A percentile compares a stretch with the other conserved stretches of the same genome.
Conservation (phyloP, 768 basidiomycete genomes). For the Porpolomopsis calyptriformis region DNA sequence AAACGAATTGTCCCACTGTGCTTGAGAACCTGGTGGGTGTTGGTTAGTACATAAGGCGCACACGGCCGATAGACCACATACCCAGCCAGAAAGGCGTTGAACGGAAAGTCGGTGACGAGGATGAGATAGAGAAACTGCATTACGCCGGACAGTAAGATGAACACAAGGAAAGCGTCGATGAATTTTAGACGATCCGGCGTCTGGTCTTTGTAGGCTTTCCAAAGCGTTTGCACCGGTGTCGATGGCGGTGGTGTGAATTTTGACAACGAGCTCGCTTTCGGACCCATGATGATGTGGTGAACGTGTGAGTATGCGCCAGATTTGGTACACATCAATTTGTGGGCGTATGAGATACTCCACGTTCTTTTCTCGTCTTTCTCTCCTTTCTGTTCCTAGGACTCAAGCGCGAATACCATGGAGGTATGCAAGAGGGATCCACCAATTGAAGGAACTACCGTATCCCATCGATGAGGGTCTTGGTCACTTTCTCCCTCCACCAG, state of each 20-base stretch:
- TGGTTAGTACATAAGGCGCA: background rate
- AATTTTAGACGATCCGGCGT: conserved; percentile 85
- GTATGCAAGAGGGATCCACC: conserved; percentile 31
- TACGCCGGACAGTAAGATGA: conserved; percentile 85
- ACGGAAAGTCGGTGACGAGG: conserved; percentile 86
- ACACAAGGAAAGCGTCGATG: conserved; percentile 86
- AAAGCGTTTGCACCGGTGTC: conserved; percentile 41
- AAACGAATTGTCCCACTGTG: conserved; percentile 92
- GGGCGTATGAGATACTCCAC: too few relatives aligned
- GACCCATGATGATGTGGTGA: background rate
- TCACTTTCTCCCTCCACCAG: conserved; percentile 65
- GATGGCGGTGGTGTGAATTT: conserved; percentile 14
- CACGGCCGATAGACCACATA: conserved; percentile 29
- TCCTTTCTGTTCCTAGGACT: background rate
- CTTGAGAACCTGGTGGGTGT: conserved; percentile 67
- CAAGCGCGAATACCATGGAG: background rate
- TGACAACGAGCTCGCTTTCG: conserved; percentile 2
- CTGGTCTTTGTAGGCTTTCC: conserved; percentile 64
- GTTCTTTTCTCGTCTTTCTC: conserved; percentile 15
- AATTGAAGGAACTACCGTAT: conserved; percentile 50
- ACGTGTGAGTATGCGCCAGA: background rate
- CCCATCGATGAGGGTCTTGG: conserved; percentile 61
- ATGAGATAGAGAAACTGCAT: conserved; percentile 88
- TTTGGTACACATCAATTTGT: conserved; percentile 7
- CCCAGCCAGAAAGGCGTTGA: conserved; percentile 97